Evolutionary conservation across 805 yeast species (phyloP), one percentile per base, ranked within the genome.

Genomic region (Komagataella pastoris): DNA sequence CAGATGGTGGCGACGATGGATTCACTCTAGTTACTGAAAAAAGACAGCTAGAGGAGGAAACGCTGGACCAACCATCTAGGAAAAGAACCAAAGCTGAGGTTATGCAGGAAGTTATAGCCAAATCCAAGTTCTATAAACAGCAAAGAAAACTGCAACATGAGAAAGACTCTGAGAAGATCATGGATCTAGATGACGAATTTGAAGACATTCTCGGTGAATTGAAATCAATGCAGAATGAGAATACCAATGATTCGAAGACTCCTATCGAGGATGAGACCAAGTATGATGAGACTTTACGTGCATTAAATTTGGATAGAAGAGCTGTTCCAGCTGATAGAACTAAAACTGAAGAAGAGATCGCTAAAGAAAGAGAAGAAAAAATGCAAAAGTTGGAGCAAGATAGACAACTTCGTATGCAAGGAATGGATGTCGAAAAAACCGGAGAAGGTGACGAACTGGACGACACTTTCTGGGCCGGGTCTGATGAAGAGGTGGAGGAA

Each of bases 261-360:
- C 72, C 70, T 46, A 61, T 71, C 1, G 74, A 74, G 50, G 74
- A 73, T 36, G 70, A 68, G 54, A 57, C 66, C 1, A 79, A 75
- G 23, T 86, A 86, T 63, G 89, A 84, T 59, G 72, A 71, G 59
- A 77, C 80, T 57, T 85, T 85, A 17, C 75, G 79, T 55, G 84
- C 81, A 60, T 73, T 85, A 54, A 76, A 79, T 2, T 70, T 82
- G 59, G 93, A 86, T 54, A 79, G 80, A 65, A 75, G 90, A 61
- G 83, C 93, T 8, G 89, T 76, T 1, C 93, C 93, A 36, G 81
- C 90, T 19, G 91, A 85, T 52, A 75, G 90, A 67, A 84, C 91
- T 2, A 84, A 85, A 62, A 85, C 93, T 1, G 81, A 76, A 2
- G 89, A 85, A 64, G 93, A 86, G 63, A 51, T 84, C 10, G 70